Base-by-base conservation (phyloP, 441 rosid genomes). In the Kokia cookei region DNA sequence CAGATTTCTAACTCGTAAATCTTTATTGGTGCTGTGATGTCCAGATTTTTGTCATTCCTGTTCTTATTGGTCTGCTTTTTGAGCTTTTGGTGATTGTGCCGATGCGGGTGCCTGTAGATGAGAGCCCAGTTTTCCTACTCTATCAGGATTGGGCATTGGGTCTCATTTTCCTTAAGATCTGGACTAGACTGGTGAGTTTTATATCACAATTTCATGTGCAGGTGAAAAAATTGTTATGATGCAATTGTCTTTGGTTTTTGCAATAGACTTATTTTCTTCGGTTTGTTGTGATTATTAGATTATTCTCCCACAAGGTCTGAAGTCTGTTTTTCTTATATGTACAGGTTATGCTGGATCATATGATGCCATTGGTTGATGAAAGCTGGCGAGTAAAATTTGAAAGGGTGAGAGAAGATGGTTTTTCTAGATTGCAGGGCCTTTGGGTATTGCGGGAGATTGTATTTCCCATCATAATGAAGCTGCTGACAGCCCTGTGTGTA, bases 81-180 rank as follows among this genome's bases (percentile, higher is more conserved):
- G 99, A 96, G 88, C 97, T 96, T 69, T 72, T 51, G 57, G 24
- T 51, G 57, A 51, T 51, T 51, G 10, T 51, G 53, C 53, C 53
- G 13, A 48, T 48, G n/a, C 53, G n/a, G 53, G 53, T 48, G 57
- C 24, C 57, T n/a, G 57, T n/a, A n/a, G 22, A 51, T 51, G 57
- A 51, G 57, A 51, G 57, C 57, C 24, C 22, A n/a, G 24, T 6
- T 51, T 51, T n/a, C 19, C 22, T 51, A n/a, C 24, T 51, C 8
- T 6, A 51, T 83, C 99, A 96, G 81, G 98, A 96, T 77, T 96
- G 99, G 99, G 97, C 99, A 35, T 84, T 96, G 71, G 99, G 99
- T 57, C 90, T 96, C 42, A 91, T 96, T 78, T 92, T 96, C 77
- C 92, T 96, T 50, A 96, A 96, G 90, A 92, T 96, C 75, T 96